phyloP scores from a whole-genome alignment of 345 rosid genomes.

The Arabidopsis thaliana region TAIR10.1 NC_003074.8:4775501-4776000 shows the following conservation, averaged over 20 bases:
- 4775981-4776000: background rate
- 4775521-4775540: background rate
- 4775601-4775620: background rate
- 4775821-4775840: background rate
- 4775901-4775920: background rate
- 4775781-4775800: no score
- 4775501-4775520: constrained; percentile 1
- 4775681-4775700: background rate
- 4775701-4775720: background rate
- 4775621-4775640: constrained; percentile 1
- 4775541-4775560: constrained; percentile 1
- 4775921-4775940: background rate
- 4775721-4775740: no score
- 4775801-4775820: background rate
- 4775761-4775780: no score
- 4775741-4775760: no score
- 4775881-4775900: background rate
- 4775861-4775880: background rate
- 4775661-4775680: background rate
- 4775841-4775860: background rate
- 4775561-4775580: constrained; percentile 4
- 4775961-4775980: background rate
- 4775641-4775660: background rate
- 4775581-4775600: background rate
- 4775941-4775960: background rate